These are phyloP conservation scores for Zygosaccharomyces sapae DNA, from an alignment of 1,139 yeast species.

Conservation along the genomic window DNA sequence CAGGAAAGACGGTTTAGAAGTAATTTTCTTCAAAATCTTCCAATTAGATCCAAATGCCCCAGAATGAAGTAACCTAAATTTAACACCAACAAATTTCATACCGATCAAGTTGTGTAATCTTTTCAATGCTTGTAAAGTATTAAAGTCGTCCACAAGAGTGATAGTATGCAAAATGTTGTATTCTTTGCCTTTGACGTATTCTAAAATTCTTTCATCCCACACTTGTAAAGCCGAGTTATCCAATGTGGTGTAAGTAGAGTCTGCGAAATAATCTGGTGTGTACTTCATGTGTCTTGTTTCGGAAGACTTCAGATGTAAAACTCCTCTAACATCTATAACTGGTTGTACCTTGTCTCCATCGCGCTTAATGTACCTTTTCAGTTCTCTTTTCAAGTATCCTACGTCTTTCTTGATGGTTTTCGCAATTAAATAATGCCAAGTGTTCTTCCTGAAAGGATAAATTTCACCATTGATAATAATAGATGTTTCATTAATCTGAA, in stretches of 20 bases:
- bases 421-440: conserved; percentile 36
- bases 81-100: conserved; percentile 29
- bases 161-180: conserved; percentile 31
- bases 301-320: conserved; percentile 32
- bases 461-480: conserved; percentile 74
- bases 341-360: conserved; percentile 3
- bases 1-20: conserved; percentile 4
- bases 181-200: conserved; percentile 14
- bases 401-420: conserved; percentile 33
- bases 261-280: conserved; percentile 34
- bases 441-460: conserved; percentile 36
- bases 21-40: conserved; percentile 15
- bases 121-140: conserved; percentile 19
- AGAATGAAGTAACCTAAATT: conserved; percentile 29
- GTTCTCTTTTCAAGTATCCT: conserved; percentile 23
- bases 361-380: conserved; percentile 13
- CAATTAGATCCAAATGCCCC: conserved; percentile 23
- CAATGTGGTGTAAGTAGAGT: conserved; percentile 28
- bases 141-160: conserved; percentile 32
- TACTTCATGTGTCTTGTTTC: conserved; percentile 27
- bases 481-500: conserved; percentile 49
- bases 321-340: conserved; percentile 26
- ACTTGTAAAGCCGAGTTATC: conserved; percentile 18
- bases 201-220: conserved; percentile 18
- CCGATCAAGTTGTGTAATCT: conserved; percentile 22